These are phyloP conservation scores for Sporothrix curviconia DNA, from an alignment of 2,329 filamentous ascomycete genomes.

Conservation along the genomic window DNA sequence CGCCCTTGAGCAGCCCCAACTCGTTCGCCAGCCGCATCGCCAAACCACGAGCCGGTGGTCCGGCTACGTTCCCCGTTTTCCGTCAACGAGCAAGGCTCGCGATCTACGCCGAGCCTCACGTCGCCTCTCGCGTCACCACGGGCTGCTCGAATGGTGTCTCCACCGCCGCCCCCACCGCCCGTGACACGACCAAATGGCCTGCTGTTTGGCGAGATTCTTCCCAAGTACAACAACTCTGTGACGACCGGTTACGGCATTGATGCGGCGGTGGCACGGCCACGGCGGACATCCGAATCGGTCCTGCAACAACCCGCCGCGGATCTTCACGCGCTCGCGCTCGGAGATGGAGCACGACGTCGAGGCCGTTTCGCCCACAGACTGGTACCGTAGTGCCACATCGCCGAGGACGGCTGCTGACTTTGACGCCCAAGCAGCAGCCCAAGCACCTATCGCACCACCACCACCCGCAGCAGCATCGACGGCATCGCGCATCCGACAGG, in stretches of 20 bases:
- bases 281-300: constrained; percentile 67
- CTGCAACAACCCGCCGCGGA: constrained; percentile 47
- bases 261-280: constrained; percentile 36
- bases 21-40: constrained; percentile 45
- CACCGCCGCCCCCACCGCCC: constrained; percentile 22
- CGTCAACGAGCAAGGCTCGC: constrained; percentile 33
- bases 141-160: constrained; percentile 17
- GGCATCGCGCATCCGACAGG: constrained; percentile 4
- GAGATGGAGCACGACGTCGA: constrained; percentile 48
- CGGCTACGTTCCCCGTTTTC: constrained; percentile 28
- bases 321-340: constrained; percentile 42
- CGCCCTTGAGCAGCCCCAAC: constrained; percentile 13
- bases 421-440: neutral
- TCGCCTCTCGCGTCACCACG: constrained; percentile 27
- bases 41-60: constrained; percentile 36
- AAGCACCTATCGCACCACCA: neutral
- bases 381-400: constrained; percentile 43
- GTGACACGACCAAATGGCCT: constrained; percentile 42
- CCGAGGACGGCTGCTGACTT: neutral
- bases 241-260: constrained; percentile 57
- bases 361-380: constrained; percentile 59
- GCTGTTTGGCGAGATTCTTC: constrained; percentile 68
- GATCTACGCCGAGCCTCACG: constrained; percentile 38
- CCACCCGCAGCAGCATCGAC: no score
- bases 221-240: constrained; percentile 47